Evolutionary conservation across 257 asterid species (phyloP), one percentile per base, ranked within the genome.

Genomic region (Nicotiana attenuata): DNA sequence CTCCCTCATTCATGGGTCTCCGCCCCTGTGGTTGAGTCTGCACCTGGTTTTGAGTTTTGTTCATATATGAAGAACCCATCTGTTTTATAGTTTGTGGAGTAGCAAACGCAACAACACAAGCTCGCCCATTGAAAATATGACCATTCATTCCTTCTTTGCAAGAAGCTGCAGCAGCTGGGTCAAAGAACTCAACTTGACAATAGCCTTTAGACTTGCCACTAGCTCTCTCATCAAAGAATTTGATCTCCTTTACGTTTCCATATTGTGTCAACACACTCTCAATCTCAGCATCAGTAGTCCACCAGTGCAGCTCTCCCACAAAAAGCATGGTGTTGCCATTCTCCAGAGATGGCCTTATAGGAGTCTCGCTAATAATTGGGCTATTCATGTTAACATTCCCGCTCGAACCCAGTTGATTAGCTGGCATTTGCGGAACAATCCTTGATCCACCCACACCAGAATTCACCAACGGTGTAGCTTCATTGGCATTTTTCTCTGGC

Each of bases 141-240:
- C 93, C 91, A 83, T 87, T 82, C 90, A 90, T 87, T 73, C 90
- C 88, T 50, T 90, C 91, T 73, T 90, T 90, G 45, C 93, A 90
- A 22, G 91, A 89, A 63, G 90, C 83, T 65, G 93, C 90, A 81
- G 90, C 86, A 31, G 85, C 66, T 11, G 91, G 82, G 65, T 88
- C 90, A 84, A 79, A 85, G 71, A 88, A 90, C 82, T 90, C 93
- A 65, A 87, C 93, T 84, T 90, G 93, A 78, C 93, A 90, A 71
- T 90, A 90, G 61, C 93, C 93, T 76, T 90, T 90, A 11, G 93
- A 90, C 82, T 90, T 90, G 29, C 93, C 93, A 85, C 93, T 90
- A 65, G 91, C 93, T 82, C 93, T 87, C 83, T 90, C 93, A 65
- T 90, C 93, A 77, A 85, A 88, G 83, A 90, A 90, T 71, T 88